phyloP scores from a whole-genome alignment of 768 basidiomycete genomes.

The Galerina marginata region DNA sequence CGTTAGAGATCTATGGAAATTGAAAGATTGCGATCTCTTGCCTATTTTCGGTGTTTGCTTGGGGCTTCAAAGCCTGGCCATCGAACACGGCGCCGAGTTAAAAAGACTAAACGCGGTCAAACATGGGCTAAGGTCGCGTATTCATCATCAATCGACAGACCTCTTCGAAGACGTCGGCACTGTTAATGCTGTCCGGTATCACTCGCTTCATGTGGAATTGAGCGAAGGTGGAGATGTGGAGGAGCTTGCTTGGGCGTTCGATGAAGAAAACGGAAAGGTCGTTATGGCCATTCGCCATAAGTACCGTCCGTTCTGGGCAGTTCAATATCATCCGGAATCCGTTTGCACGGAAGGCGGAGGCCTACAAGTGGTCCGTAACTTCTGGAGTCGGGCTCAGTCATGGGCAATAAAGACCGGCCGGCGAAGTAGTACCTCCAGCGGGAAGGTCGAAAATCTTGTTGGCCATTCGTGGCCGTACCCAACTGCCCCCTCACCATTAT shows the following conservation, averaged over 20 bases:
- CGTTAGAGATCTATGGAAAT: slow-evolving; percentile 72
- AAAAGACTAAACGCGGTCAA: slow-evolving; percentile 70
- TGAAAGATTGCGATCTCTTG: slow-evolving; percentile 53
- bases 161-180: slow-evolving; percentile 63
- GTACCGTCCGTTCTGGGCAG: slow-evolving; percentile 79
- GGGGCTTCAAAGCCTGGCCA: slow-evolving; percentile 77
- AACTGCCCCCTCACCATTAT: slow-evolving; percentile 29
- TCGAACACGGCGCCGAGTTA: slow-evolving; percentile 68
- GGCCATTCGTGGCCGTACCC: slow-evolving; percentile 66
- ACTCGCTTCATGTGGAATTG: slow-evolving; percentile 73
- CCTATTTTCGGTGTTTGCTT: slow-evolving; percentile 88
- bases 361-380: slow-evolving; percentile 69
- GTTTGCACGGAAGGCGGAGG: slow-evolving; percentile 75
- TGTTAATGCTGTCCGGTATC: slow-evolving; percentile 75
- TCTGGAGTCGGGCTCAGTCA: slow-evolving; percentile 68
- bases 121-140: slow-evolving; percentile 74
- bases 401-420: slow-evolving; percentile 56
- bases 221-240: slow-evolving; percentile 54
- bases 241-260: slow-evolving; percentile 74
- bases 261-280: slow-evolving; percentile 69
- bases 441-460: slow-evolving; percentile 38
- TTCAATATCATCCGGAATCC: slow-evolving; percentile 91
- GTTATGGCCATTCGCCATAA: slow-evolving; percentile 78
- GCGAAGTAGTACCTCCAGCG: slow-evolving; percentile 46
- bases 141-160: slow-evolving; percentile 62